These are phyloP conservation scores for Musa acuminata DNA, from an alignment of 176 grass and related monocot species.

Conservation along the genomic window DNA sequence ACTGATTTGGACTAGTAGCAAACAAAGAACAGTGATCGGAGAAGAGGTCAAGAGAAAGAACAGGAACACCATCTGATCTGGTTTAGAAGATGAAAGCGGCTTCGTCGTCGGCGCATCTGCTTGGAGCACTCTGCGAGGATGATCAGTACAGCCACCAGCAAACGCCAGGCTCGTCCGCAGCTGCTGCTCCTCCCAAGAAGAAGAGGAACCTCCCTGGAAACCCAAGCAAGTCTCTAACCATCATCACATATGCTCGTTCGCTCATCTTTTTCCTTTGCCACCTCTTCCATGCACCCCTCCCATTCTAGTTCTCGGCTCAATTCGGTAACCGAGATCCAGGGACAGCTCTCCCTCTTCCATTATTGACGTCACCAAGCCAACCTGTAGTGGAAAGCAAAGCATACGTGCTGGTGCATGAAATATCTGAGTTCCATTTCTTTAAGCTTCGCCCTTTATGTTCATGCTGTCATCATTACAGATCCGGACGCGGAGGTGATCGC, in stretches of 20 bases:
- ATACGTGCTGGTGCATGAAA: neutral
- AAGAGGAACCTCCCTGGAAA: constrained; percentile 85
- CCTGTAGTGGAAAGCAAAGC: neutral
- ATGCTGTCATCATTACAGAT: constrained; percentile 29
- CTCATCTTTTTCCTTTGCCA: neutral
- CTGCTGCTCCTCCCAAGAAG: constrained; percentile 53
- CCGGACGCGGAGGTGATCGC: constrained; percentile 90
- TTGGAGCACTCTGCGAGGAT: constrained; percentile 37
- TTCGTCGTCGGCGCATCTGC: constrained; percentile 56
- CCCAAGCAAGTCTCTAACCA: constrained; percentile 54
- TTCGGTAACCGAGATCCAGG: neutral
- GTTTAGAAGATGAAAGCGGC: constrained; percentile 46
- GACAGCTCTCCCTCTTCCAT: no score
- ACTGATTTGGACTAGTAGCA: constrained; percentile 23
- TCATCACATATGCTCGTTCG: neutral
- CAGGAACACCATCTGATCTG: constrained; percentile 15
- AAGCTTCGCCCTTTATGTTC: neutral
- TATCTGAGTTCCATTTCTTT: neutral
- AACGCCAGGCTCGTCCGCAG: constrained; percentile 7
- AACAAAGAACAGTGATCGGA: constrained; percentile 4
- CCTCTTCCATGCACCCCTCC: neutral
- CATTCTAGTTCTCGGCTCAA: neutral
- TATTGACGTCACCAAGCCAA: no score
- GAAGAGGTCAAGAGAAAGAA: constrained; percentile 1
- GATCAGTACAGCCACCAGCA: constrained; percentile 36